Evolutionary conservation across 495 filamentous ascomycete genomes (phyloP).

Genomic region (Rhypophila decipiens): DNA sequence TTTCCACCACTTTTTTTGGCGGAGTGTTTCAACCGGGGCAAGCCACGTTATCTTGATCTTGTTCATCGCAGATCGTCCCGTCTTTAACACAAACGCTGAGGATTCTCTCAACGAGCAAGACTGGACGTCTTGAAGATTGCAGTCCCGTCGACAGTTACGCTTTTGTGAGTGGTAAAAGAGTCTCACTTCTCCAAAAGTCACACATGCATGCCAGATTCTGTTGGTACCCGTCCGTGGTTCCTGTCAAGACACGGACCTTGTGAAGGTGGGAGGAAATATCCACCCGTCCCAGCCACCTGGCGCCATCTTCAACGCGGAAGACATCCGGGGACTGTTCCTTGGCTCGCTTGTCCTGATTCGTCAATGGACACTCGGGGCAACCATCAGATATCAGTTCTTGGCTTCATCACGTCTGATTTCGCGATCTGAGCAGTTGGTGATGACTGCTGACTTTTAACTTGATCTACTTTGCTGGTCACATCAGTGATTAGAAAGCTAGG

Average conservation of each 20-base stretch:
- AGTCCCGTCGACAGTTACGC: neutral
- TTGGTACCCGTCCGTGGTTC: neutral
- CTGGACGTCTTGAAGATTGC: neutral
- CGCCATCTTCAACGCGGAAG: constrained; percentile 11
- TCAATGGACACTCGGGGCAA: no score
- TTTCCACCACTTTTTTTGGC: constrained; percentile 1
- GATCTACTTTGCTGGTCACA: no score
- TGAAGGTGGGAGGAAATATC: neutral
- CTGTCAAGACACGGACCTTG: neutral
- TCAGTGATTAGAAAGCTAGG: no score
- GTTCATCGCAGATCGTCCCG: neutral
- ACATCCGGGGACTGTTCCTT: neutral
- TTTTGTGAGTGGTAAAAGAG: no score
- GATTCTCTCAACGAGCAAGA: neutral
- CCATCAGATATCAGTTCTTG: no score
- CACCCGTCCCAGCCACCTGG: constrained; percentile 9
- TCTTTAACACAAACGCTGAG: neutral
- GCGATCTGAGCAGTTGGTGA: neutral
- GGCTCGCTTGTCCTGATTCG: neutral
- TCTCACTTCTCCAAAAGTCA: neutral
- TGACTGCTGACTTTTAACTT: neutral
- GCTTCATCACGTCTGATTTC: no score
- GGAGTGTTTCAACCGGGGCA: constrained; percentile 3
- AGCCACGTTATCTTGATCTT: neutral
- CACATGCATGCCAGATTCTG: neutral